A percentile compares a stretch with the other conserved stretches of the same genome.
These are phyloP conservation scores for Populus hybrid DNA, from an alignment of 441 rosid genomes.

Conservation along the genomic window DNA sequence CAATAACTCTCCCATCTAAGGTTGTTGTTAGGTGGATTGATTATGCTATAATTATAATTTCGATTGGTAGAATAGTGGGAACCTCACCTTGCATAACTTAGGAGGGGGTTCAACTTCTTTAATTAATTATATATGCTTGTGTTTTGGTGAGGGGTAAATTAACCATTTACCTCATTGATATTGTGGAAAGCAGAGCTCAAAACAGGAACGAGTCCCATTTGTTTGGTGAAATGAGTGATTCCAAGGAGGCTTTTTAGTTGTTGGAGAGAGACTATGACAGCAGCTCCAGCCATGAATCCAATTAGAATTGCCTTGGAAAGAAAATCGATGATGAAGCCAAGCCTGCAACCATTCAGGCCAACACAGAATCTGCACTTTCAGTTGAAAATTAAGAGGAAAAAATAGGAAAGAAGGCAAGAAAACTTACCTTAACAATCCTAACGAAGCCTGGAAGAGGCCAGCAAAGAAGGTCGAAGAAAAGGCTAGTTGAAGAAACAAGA, in stretches of 20 bases:
- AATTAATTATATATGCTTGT: neutral
- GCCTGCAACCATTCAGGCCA: conserved; percentile 29
- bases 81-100: neutral
- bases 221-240: conserved; percentile 71
- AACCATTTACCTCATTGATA: conserved; percentile 50
- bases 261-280: conserved; percentile 80
- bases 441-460: conserved; percentile 85
- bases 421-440: conserved; percentile 69
- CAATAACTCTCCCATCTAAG: neutral
- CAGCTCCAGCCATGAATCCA: conserved; percentile 96
- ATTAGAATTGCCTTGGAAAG: conserved; percentile 76
- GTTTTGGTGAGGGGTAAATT: neutral
- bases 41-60: neutral
- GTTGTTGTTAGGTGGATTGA: neutral
- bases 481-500: conserved; percentile 80
- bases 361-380: too few relatives aligned
- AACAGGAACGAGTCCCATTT: conserved; percentile 77
- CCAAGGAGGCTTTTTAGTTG: conserved; percentile 87
- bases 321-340: conserved; percentile 82
- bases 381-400: neutral
- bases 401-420: neutral
- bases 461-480: conserved; percentile 87
- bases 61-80: neutral
- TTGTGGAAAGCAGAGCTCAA: conserved; percentile 69
- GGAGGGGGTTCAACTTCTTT: neutral